A percentile compares a stretch with the other conserved stretches of the same genome.
These are phyloP conservation scores for Ogataea parapolymorpha DNA, from an alignment of 805 yeast genomes.

Conservation along the genomic window DNA sequence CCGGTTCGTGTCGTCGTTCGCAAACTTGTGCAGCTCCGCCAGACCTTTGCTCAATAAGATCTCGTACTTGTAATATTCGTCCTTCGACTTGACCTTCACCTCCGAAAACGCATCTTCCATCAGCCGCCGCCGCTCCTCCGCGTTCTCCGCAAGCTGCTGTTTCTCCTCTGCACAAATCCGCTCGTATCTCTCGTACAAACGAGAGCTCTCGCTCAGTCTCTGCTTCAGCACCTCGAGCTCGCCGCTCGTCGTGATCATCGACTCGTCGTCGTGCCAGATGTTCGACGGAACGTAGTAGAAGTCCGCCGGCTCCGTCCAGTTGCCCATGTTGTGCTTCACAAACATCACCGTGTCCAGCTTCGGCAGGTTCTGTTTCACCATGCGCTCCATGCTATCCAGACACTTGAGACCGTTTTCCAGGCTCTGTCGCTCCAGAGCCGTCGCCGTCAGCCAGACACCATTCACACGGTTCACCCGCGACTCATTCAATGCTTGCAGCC, in stretches of 20 bases:
- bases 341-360: constrained; percentile 83
- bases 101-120: constrained; percentile 32
- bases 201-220: constrained; percentile 41
- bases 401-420: constrained; percentile 44
- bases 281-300: constrained; percentile 83
- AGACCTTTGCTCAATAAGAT: constrained; percentile 52
- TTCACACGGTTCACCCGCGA: constrained; percentile 70
- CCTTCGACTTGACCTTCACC: constrained; percentile 40
- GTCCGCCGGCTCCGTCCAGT: constrained; percentile 87
- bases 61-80: constrained; percentile 42
- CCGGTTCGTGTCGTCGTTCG: constrained; percentile 69
- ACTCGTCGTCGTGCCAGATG: constrained; percentile 96
- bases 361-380: constrained; percentile 69
- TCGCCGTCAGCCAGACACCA: constrained; percentile 60
- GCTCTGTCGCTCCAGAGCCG: constrained; percentile 52
- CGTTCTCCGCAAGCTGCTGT: constrained; percentile 44
- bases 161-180: constrained; percentile 45
- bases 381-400: constrained; percentile 45
- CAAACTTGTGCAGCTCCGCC: constrained; percentile 54
- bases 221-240: constrained; percentile 57
- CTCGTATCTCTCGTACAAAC: constrained; percentile 39
- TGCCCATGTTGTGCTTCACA: constrained; percentile 73
- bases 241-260: constrained; percentile 53
- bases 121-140: constrained; percentile 34
- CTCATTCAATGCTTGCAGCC: constrained; percentile 80